phyloP scores from a whole-genome alignment of 495 filamentous ascomycete genomes.

The Aspergillus wentii region DNA sequence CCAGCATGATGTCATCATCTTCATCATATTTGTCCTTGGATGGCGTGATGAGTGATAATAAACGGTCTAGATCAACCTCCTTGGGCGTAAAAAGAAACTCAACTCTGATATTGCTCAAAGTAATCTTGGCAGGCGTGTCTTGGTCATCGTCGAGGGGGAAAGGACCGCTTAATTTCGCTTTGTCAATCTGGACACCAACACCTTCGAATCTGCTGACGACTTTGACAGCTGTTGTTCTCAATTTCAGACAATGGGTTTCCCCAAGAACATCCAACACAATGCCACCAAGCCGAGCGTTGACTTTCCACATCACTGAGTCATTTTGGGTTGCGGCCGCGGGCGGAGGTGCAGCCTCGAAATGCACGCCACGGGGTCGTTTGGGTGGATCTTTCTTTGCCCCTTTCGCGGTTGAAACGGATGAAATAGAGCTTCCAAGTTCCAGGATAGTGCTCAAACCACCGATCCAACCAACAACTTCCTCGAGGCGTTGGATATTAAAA shows the following conservation, averaged over 20 bases:
- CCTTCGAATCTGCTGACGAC: conserved; percentile 65
- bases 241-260: conserved; percentile 63
- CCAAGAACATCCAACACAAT: conserved; percentile 68
- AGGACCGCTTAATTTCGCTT: conserved; percentile 68
- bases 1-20: conserved; percentile 91
- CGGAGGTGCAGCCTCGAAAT: conserved; percentile 52
- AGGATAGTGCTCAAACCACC: conserved; percentile 91
- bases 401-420: conserved; percentile 60
- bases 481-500: conserved; percentile 74
- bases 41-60: conserved; percentile 83
- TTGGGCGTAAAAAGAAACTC: conserved; percentile 72
- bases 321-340: conserved; percentile 7
- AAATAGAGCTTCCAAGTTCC: conserved; percentile 79
- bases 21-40: conserved; percentile 89
- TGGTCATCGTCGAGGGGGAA: conserved; percentile 38
- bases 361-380: conserved; percentile 56
- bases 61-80: conserved; percentile 71
- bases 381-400: conserved; percentile 23
- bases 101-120: conserved; percentile 60
- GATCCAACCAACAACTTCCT: conserved; percentile 83
- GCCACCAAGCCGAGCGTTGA: conserved; percentile 73
- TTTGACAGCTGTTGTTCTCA: conserved; percentile 77
- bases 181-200: conserved; percentile 67
- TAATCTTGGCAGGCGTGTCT: conserved; percentile 47
- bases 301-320: conserved; percentile 53